Conservation (phyloP, 345 rosid genomes). For the Salix viminalis region DNA sequence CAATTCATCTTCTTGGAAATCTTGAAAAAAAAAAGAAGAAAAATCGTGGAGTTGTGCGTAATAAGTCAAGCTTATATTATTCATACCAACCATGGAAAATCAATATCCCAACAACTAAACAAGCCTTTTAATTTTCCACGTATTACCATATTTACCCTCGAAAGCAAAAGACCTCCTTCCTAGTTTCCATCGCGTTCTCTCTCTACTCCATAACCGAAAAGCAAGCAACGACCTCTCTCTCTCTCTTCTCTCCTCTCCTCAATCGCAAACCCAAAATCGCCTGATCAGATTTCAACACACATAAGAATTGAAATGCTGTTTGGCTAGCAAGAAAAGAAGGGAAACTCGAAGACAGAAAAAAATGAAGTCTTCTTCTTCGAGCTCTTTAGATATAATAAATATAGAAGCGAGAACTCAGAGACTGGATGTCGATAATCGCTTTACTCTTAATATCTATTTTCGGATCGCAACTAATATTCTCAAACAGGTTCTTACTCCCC, state of each 20-base stretch:
- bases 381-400: slow-evolving; percentile 55
- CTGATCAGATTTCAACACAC: slow-evolving; percentile 8
- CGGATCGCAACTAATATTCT: slow-evolving; percentile 93
- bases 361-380: slow-evolving; percentile 42
- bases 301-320: slow-evolving; percentile 4
- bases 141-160: slow-evolving; percentile 29
- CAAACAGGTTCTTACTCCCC: slow-evolving; percentile 52
- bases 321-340: slow-evolving; percentile 12
- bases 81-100: neutral
- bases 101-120: neutral
- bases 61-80: too few relatives aligned
- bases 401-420: slow-evolving; percentile 67
- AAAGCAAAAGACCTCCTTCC: slow-evolving; percentile 18
- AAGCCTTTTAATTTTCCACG: too few relatives aligned
- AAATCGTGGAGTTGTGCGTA: too few relatives aligned
- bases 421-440: slow-evolving; percentile 76
- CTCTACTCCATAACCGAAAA: neutral
- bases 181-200: neutral
- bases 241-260: neutral
- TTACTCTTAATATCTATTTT: slow-evolving; percentile 67
- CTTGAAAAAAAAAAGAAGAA: too few relatives aligned
- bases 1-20: too few relatives aligned
- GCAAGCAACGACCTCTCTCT: slow-evolving; percentile 16
- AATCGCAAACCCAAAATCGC: neutral
- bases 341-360: slow-evolving; percentile 6